Evolutionary conservation across 768 basidiomycete genomes (phyloP).

Genomic region (Imleria badia): DNA sequence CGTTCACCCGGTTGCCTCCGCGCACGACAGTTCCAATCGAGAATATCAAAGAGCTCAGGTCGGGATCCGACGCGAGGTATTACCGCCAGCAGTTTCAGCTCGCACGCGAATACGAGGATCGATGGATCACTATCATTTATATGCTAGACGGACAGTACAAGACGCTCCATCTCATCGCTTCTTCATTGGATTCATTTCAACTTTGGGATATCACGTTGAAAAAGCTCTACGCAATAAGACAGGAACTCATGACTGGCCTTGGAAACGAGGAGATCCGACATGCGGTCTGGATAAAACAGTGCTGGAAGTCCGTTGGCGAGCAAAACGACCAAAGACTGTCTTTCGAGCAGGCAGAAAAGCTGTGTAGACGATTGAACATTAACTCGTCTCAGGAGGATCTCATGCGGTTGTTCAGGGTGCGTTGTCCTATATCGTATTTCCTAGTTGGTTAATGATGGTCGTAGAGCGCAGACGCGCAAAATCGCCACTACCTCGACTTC

Average conservation of each 20-base stretch:
- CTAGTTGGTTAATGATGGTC: not conserved
- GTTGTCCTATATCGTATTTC: not conserved
- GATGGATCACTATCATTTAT: slow-evolving; percentile 88
- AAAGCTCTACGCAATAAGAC: slow-evolving; percentile 62
- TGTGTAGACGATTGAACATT: slow-evolving; percentile 72
- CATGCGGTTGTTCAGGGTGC: slow-evolving; percentile 56
- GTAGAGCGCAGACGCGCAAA: slow-evolving; percentile 62
- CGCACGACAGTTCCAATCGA: slow-evolving; percentile 71
- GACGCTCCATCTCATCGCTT: slow-evolving; percentile 81
- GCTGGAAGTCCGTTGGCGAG: slow-evolving; percentile 75
- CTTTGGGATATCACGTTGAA: slow-evolving; percentile 65
- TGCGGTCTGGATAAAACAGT: slow-evolving; percentile 75
- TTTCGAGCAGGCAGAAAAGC: slow-evolving; percentile 68
- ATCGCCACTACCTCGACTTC: slow-evolving; percentile 68
- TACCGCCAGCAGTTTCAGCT: slow-evolving; percentile 71
- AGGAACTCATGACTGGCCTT: slow-evolving; percentile 67
- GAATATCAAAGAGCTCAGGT: slow-evolving; percentile 82
- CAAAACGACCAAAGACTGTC: slow-evolving; percentile 60
- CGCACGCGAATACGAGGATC: slow-evolving; percentile 56
- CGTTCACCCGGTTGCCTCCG: not conserved
- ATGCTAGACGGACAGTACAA: slow-evolving; percentile 77
- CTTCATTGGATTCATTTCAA: slow-evolving; percentile 58
- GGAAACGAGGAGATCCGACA: slow-evolving; percentile 64
- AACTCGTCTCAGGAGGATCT: slow-evolving; percentile 55
- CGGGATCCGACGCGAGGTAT: slow-evolving; percentile 66